These are phyloP conservation scores for Aegle marmelos DNA, from an alignment of 345 rosid genomes.

Conservation along the genomic window DNA sequence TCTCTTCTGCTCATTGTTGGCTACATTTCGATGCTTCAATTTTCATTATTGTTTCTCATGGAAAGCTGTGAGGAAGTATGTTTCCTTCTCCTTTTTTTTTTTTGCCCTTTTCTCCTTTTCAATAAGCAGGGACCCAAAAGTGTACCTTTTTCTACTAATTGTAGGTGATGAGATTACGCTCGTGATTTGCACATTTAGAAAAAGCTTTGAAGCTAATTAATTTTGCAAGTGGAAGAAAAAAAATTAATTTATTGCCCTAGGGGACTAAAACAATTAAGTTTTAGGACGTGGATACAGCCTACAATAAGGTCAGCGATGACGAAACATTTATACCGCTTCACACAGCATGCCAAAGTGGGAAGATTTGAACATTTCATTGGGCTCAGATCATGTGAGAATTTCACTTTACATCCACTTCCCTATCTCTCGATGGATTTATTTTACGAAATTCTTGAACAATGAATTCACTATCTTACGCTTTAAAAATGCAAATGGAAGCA, in stretches of 20 bases:
- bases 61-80: too few relatives aligned
- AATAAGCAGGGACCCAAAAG: not conserved
- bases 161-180: not conserved
- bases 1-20: not conserved
- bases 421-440: not conserved
- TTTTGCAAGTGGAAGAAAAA: not conserved
- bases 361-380: not conserved
- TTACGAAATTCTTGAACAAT: not conserved
- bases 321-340: not conserved
- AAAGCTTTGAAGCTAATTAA: not conserved
- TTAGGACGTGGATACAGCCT: not conserved
- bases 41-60: not conserved
- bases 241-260: not conserved
- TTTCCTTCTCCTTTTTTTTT: too few relatives aligned
- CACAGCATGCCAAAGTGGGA: not conserved
- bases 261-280: not conserved
- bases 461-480: not conserved
- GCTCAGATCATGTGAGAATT: not conserved
- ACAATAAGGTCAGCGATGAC: not conserved
- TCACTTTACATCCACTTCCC: too few relatives aligned
- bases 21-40: not conserved
- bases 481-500: not conserved
- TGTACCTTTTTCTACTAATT: not conserved
- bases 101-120: not conserved
- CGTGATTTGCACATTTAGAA: not conserved